A percentile compares a stretch with the other conserved stretches of the same genome.
Evolutionary conservation across 495 filamentous ascomycete species (phyloP).

Genomic region (Cercophora newfieldiana): DNA sequence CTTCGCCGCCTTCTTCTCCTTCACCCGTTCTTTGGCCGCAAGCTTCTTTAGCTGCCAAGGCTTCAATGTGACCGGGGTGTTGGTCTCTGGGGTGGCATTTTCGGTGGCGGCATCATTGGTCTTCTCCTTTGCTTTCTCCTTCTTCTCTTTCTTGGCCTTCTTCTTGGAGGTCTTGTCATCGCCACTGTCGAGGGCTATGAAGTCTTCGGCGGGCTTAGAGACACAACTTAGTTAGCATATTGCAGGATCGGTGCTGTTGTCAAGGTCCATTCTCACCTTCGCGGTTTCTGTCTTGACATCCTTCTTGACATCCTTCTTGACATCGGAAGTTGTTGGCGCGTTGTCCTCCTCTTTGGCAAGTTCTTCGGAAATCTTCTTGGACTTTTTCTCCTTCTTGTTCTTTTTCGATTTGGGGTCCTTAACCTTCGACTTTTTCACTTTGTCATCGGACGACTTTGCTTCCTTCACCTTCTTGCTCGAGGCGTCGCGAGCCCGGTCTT

Average conservation of each 20-base stretch:
- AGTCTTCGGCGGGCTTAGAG: neutral
- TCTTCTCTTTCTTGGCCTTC: slow-evolving; percentile 6
- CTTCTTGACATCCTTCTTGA: neutral
- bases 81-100: no score
- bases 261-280: neutral
- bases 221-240: neutral
- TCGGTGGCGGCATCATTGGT: neutral
- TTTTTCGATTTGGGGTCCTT: slow-evolving; percentile 13
- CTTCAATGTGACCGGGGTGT: no score
- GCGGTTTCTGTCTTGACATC: neutral
- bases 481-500: slow-evolving; percentile 9
- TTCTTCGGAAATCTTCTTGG: neutral
- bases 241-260: no score
- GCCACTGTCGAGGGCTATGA: neutral
- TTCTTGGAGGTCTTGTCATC: neutral
- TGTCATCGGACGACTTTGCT: slow-evolving; percentile 12
- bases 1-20: neutral
- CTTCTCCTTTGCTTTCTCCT: neutral
- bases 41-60: neutral
- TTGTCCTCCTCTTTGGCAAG: slow-evolving; percentile 1
- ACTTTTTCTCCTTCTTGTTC: slow-evolving; percentile 12
- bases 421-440: slow-evolving; percentile 15
- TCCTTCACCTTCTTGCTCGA: slow-evolving; percentile 9
- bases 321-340: neutral
- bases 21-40: neutral